Evolutionary conservation across 495 filamentous ascomycete species (phyloP).

Genomic region (Xylaria cubensis): DNA sequence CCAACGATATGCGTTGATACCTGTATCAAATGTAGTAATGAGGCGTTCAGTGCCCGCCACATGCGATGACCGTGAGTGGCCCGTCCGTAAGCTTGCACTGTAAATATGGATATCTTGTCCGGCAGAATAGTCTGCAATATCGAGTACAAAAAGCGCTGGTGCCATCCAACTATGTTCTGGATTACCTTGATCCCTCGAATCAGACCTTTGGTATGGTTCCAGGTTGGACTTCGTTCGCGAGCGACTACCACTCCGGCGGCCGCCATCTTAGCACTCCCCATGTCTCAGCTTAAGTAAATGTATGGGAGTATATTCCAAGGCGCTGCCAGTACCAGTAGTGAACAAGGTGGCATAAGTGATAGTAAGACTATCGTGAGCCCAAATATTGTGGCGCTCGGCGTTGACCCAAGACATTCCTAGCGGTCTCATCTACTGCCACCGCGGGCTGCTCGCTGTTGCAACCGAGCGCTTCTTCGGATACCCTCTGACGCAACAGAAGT

Average conservation of each 20-base stretch:
- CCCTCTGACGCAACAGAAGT: background rate
- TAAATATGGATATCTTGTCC: background rate
- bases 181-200: background rate
- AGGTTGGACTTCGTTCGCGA: background rate
- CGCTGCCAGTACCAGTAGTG: background rate
- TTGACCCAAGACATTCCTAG: background rate
- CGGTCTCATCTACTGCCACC: background rate
- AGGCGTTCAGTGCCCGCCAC: background rate
- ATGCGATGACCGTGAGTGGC: background rate
- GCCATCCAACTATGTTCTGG: too few relatives aligned
- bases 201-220: background rate
- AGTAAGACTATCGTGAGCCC: background rate
- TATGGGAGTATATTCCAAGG: background rate
- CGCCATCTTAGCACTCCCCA: background rate
- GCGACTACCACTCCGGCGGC: background rate
- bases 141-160: background rate
- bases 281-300: background rate
- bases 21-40: background rate
- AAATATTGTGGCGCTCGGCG: background rate
- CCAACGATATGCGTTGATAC: background rate
- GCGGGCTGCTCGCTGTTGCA: slow-evolving; percentile 5
- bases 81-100: background rate
- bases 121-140: background rate
- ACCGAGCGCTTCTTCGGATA: slow-evolving; percentile 16
- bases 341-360: background rate